Conservation (phyloP, 345 rosid species). For the Gossypium longicalyx region DNA sequence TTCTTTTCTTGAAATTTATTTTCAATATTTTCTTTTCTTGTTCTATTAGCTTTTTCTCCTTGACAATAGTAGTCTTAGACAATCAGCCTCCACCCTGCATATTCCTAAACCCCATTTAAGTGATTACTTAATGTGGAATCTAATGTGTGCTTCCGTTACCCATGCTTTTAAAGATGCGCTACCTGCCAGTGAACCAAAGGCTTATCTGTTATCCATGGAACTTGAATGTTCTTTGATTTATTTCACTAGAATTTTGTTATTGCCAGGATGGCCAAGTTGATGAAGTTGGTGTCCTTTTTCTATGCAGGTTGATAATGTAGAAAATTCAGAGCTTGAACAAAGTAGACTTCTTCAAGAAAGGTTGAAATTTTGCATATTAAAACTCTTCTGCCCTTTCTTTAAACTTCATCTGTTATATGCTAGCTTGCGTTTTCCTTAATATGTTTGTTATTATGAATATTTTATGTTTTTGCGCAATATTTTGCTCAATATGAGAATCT, state of each 20-base stretch:
- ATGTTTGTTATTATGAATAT: not conserved
- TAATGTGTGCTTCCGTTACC: not conserved
- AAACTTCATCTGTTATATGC: not conserved
- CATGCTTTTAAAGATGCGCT: not conserved
- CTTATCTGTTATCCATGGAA: not conserved
- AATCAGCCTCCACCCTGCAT: not conserved
- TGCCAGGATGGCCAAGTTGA: conserved; percentile 40
- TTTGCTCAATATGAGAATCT: not conserved
- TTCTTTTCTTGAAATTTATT: conserved; percentile 4
- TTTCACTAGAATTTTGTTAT: not conserved
- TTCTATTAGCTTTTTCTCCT: not conserved
- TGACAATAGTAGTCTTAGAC: not conserved
- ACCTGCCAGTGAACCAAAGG: not conserved
- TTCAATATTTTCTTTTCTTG: not conserved
- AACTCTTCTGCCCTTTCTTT: not conserved
- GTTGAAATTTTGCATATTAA: conserved; percentile 31
- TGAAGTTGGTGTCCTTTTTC: conserved; percentile 32
- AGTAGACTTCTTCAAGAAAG: conserved; percentile 46
- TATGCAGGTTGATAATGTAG: conserved; percentile 21
- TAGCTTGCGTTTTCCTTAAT: not conserved
- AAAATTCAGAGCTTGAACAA: conserved; percentile 30
- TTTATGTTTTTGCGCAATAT: not conserved
- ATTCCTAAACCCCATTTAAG: not conserved
- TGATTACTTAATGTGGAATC: not conserved
- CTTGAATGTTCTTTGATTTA: conserved; percentile 3